Evolutionary conservation across 2,329 filamentous ascomycete species (phyloP), one percentile per base, ranked within the genome.

Genomic region (Ampelomyces quisqualis): DNA sequence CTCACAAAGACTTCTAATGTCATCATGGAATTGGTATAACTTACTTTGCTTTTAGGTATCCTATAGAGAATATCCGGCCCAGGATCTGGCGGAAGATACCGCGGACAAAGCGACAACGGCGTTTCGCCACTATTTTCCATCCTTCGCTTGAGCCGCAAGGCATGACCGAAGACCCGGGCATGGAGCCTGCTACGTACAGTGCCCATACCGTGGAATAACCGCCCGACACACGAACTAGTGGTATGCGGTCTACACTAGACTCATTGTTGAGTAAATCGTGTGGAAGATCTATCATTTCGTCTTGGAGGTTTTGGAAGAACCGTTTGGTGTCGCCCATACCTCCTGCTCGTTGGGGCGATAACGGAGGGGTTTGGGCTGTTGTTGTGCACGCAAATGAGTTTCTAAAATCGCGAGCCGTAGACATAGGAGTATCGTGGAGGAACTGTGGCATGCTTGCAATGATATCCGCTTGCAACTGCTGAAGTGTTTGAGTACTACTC

Each of bases 391-490:
- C 11, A n/a, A n/a, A n/a, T 9, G n/a, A n/a, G n/a, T n/a, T n/a
- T n/a, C n/a, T n/a, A n/a, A n/a, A 11, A 9, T 5, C 13, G 14
- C 7, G 23, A 31, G 52, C 40, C 2, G 40, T 43, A 11, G 46
- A 19, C 10, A 51, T 57, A 0, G 64, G 60, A 7, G 58, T 60
- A 24, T 67, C 61, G 20, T 64, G 60, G 2, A 67, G 45, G 31
- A 67, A 60, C 30, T 67, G 64, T 1, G 65, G 65, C 9, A 65
- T 57, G 36, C 58, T 65, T 13, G 64, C 63, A 7, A 67, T 38
- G 13, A 68, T 64, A 17, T 64, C 65, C 2, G 56, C 51, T 36
- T 67, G 64, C 17, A 64, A 28, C 9, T 45, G 30, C 10, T 56
- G 53, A n/a, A 67, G 43, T 7, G 38, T 52, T 18, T 47, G 34